These are phyloP conservation scores for Nitzschia putrida DNA, from an alignment of 108 stramenopile species.

Conservation along the genomic window DNA sequence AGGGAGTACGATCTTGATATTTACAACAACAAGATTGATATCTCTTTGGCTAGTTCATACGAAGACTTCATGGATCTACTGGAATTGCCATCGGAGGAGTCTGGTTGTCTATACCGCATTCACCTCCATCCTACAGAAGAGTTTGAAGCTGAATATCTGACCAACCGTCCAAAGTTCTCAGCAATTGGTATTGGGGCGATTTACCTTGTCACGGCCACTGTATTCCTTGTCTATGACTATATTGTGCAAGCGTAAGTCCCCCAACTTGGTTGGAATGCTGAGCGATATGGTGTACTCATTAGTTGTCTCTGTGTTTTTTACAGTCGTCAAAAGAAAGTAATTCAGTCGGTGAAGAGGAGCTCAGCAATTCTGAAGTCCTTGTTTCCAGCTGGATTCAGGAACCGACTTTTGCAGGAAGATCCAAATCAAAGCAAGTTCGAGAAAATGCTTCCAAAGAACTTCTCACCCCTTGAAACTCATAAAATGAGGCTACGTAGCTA, in stretches of 20 bases:
- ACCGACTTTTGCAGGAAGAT: slow-evolving; percentile 14
- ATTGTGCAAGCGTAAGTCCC: slow-evolving; percentile 14
- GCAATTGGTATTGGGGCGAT: slow-evolving; percentile 2
- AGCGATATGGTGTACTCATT: background rate
- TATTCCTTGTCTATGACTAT: slow-evolving; percentile 15
- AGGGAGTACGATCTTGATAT: background rate
- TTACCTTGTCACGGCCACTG: slow-evolving; percentile 6
- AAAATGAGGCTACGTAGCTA: slow-evolving; percentile 6
- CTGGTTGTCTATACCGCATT: slow-evolving; percentile 8
- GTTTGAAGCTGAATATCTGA: slow-evolving; percentile 10
- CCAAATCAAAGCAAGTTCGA: background rate
- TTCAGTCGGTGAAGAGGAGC: slow-evolving; percentile 9
- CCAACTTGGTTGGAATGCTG: background rate
- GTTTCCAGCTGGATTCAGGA: slow-evolving; percentile 16
- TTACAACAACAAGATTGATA: slow-evolving; percentile 7
- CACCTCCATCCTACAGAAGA: slow-evolving; percentile 10
- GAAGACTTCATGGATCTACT: background rate
- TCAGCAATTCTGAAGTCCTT: slow-evolving; percentile 18
- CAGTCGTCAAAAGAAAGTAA: slow-evolving; percentile 19
- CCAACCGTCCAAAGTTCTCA: background rate
- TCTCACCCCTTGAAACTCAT: slow-evolving; percentile 5
- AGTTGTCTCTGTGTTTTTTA: background rate
- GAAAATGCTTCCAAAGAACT: slow-evolving; percentile 6
- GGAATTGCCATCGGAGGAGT: background rate
- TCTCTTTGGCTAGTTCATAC: background rate